Conservation (phyloP, 116 monocot species). For the Phalaenopsis hybrid region DNA sequence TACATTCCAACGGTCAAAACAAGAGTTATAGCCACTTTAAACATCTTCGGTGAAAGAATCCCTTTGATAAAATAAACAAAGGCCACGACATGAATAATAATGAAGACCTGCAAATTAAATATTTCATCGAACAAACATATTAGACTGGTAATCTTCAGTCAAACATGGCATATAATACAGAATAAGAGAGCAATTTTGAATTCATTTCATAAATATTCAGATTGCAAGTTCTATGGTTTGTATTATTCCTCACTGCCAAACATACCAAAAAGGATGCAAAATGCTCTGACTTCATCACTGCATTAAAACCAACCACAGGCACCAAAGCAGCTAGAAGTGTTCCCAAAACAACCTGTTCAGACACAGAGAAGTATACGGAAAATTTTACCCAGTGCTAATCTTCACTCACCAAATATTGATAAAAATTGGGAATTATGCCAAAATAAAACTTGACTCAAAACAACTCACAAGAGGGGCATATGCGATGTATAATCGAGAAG, state of each 20-base stretch:
- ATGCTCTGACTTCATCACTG: constrained; percentile 98
- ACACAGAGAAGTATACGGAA: constrained; percentile 1
- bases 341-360: constrained; percentile 77
- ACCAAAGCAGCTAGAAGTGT: constrained; percentile 89
- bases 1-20: constrained; percentile 83
- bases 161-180: not conserved
- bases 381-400: not conserved
- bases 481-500: constrained; percentile 89
- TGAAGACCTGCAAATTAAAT: constrained; percentile 71
- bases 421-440: not conserved
- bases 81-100: constrained; percentile 91
- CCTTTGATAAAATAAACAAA: constrained; percentile 94
- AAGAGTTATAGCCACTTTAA: constrained; percentile 93
- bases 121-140: not conserved
- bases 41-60: constrained; percentile 78
- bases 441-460: not conserved
- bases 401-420: not conserved
- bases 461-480: constrained; percentile 95
- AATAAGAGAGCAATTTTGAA: not conserved
- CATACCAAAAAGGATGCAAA: constrained; percentile 94
- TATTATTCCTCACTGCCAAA: constrained; percentile 9
- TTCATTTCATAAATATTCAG: not conserved
- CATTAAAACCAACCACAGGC: constrained; percentile 98
- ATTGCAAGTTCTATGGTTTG: not conserved
- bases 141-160: not conserved